phyloP scores from a whole-genome alignment of 164 flowering plant genomes.

The Liquidambar formosana region DNA sequence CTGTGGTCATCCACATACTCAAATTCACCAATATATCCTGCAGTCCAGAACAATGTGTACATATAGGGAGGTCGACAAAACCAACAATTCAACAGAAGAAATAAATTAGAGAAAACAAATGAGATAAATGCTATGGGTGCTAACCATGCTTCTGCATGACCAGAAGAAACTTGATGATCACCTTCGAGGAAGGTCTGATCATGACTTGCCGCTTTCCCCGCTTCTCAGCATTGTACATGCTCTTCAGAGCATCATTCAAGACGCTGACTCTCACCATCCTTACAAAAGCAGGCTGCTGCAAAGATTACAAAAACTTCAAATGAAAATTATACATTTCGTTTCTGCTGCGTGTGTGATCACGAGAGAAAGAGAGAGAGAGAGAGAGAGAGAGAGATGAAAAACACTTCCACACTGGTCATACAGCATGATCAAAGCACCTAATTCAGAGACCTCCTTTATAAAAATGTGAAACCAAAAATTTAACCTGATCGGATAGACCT shows the following conservation, averaged over 20 bases:
- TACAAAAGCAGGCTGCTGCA: background rate
- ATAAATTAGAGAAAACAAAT: background rate
- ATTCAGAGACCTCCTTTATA: background rate
- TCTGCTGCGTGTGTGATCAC: too few relatives aligned
- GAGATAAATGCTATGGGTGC: background rate
- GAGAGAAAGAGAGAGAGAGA: background rate
- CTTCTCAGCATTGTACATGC: slow-evolving; percentile 45
- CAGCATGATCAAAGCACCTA: background rate
- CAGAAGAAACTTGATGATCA: slow-evolving; percentile 31
- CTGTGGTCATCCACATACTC: slow-evolving; percentile 38
- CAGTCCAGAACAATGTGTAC: background rate
- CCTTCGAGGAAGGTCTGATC: slow-evolving; percentile 38
- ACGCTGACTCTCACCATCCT: slow-evolving; percentile 34
- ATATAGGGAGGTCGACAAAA: background rate
- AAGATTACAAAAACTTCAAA: background rate
- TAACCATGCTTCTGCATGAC: slow-evolving; percentile 40
- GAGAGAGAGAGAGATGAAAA: too few relatives aligned
- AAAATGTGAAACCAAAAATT: background rate
- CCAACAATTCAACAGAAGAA: background rate
- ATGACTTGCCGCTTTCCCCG: slow-evolving; percentile 38
- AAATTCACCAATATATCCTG: slow-evolving; percentile 39
- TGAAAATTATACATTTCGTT: too few relatives aligned
- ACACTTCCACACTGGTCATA: background rate
- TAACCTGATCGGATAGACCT: background rate
- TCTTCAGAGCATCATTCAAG: slow-evolving; percentile 38